phyloP scores from a whole-genome alignment of 179 eudicot genomes.

The Silene noctiflora region DNA sequence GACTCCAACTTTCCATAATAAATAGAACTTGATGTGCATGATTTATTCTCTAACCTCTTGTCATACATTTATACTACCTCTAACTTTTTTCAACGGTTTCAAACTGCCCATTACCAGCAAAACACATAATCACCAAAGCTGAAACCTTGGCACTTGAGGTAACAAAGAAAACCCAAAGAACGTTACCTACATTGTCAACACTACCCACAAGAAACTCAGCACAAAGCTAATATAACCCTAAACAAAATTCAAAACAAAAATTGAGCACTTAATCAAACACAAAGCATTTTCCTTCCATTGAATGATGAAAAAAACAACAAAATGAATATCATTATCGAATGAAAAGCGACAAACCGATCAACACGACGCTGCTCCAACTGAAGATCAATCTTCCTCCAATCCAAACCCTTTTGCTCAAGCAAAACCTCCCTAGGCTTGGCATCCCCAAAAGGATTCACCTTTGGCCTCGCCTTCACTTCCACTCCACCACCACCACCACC shows the following conservation, averaged over 20 bases:
- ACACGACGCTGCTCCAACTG: constrained; percentile 72
- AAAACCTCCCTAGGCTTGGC: constrained; percentile 97
- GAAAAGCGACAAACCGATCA: constrained; percentile 54
- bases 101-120: background rate
- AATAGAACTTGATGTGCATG: background rate
- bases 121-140: background rate
- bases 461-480: constrained; percentile 47
- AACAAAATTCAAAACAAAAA: background rate
- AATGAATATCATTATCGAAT: background rate
- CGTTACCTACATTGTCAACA: background rate
- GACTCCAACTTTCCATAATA: background rate
- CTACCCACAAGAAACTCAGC: background rate
- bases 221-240: background rate
- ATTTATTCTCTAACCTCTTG: constrained; percentile 2
- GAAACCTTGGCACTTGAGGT: background rate
- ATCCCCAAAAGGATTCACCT: constrained; percentile 96
- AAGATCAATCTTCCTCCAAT: constrained; percentile 93
- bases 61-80: constrained; percentile 9
- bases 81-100: background rate
- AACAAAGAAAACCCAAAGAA: background rate
- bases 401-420: constrained; percentile 80
- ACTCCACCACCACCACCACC: constrained; percentile 38
- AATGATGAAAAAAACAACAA: background rate
- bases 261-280: background rate
- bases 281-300: background rate